Conservation (phyloP, 208 protist genomes). For the Leptomonas pyrrhocoris region DNA sequence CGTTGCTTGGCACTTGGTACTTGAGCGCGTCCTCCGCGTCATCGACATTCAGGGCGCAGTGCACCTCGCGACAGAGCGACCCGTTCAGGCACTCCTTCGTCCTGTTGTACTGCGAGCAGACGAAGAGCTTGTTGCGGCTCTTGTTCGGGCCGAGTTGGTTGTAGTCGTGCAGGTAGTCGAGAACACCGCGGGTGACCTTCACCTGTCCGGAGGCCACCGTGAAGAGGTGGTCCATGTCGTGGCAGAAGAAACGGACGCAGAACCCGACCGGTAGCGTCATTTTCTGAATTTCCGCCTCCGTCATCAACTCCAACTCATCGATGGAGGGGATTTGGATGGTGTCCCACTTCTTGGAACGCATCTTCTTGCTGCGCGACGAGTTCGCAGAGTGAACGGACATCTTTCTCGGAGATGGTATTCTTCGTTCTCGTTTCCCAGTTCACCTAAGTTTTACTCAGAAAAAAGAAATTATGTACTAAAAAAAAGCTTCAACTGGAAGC, state of each 20-base stretch:
- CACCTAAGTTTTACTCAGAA: too few species aligned
- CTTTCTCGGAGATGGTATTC: too few species aligned
- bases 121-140: constrained; percentile 70
- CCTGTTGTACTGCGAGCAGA: constrained; percentile 63
- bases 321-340: constrained; percentile 55
- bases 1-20: constrained; percentile 74
- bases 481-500: too few species aligned
- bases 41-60: constrained; percentile 58
- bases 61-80: constrained; percentile 74
- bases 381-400: constrained; percentile 21
- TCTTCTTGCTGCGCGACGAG: constrained; percentile 41
- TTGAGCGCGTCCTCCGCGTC: constrained; percentile 53
- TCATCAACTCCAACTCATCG: constrained; percentile 52
- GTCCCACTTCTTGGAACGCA: constrained; percentile 64
- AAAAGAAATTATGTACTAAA: too few species aligned
- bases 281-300: constrained; percentile 38
- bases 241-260: constrained; percentile 74
- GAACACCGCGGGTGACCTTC: constrained; percentile 61
- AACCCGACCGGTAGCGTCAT: constrained; percentile 56
- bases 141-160: constrained; percentile 82
- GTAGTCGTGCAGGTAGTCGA: constrained; percentile 84
- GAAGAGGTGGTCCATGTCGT: constrained; percentile 78
- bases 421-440: too few species aligned
- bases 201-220: constrained; percentile 62
- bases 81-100: constrained; percentile 58